Base-by-base conservation (phyloP, 1,139 yeast genomes). In the Geotrichum reessii region DNA sequence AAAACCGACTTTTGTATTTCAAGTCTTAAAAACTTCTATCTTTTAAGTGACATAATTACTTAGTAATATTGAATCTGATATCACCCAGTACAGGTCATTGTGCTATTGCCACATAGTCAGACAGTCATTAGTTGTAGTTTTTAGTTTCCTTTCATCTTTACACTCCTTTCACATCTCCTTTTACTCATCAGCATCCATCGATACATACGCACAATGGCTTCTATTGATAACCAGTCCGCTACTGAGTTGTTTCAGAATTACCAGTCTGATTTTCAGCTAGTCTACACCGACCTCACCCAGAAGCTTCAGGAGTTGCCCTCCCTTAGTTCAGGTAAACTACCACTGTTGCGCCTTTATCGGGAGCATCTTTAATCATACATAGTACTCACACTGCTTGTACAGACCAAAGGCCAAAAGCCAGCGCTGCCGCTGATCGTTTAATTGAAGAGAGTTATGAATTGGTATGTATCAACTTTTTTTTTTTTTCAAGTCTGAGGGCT, bases 381-480 rank as follows among this genome's bases (percentile, higher is more conserved):
- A 19, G 3, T 37, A 37, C 44, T 37, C 19, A 37, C 44, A 50
- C 46, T n/a, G 24, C n/a, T 17, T n/a, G 21, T 37, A 17, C 19
- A 60, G 67, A 66, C 40, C 69, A 65, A 33, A 64, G 67, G 53
- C 65, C 63, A 56, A 61, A 66, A 9, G 63, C 66, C 40, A 64
- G 68, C 52, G 66, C 81, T 63, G 82, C 86, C 3, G 81, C 85
- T 8, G 92, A 87, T 67, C 77, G 81, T 50, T 82, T 88, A 31
- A 78, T 86, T 25, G 95, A 87, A 66, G 95, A 89, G 69, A 87
- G 90, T 40, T 79, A 84, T 58, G 96, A 89, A 69, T 79, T 87
- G 57, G 76, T 75, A 66, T 58, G 76, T 24, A 24, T 22, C 27
- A 8, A 21, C 12, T 12, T 42, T 48, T 12, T 12, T 17, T 19